Base-by-base conservation (phyloP, 2,329 filamentous ascomycete genomes). In the Penicillium concentricum region DNA sequence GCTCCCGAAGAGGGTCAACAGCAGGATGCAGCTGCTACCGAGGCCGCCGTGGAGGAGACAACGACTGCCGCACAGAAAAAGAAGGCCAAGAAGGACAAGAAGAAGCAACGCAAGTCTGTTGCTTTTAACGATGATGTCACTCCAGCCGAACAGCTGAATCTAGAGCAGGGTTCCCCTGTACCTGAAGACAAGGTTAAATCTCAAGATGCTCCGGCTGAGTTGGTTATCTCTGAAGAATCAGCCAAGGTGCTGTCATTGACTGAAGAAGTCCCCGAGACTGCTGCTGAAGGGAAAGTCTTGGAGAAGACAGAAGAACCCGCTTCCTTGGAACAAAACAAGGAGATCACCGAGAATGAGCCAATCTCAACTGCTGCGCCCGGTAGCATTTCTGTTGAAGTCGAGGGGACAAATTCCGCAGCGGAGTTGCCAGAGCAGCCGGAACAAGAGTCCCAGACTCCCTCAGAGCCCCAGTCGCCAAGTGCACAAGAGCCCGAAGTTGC, bases 101-200 rank as follows among this genome's bases (percentile, higher is more conserved):
- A 65, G 24, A 65, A 62, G 55, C 41, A 52, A 37, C 64, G 59
- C 44, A 65, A 65, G 22, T 66, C 62, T 38, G 60, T 64, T n/a
- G 52, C 59, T 46, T 57, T 57, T n/a, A 51, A 57, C 1, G 57
- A 54, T 10, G 22, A 38, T 28, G 16, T 49, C 30, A 50, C 41
- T 9, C 20, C 15, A 22, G 13, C 37, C 12, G 53, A 56, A 30
- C 42, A 59, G n/a, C n/a, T 32, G 3, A 52, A 57, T 28, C 12
- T 35, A 9, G 59, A 62, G 20, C 49, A 58, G 24, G 51, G 59
- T 34, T 24, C 32, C 4, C 20, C 51, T 42, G 43, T 34, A 3
- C 18, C 39, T 8, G 38, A 30, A n/a, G 56, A 58, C 22, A 43
- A n/a, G 12, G 24, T 16, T 7, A 51, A 57, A 30, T 26, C 42